These are phyloP conservation scores for Phytophthora crassamura DNA, from an alignment of 352 stramenopile genomes.

Conservation along the genomic window DNA sequence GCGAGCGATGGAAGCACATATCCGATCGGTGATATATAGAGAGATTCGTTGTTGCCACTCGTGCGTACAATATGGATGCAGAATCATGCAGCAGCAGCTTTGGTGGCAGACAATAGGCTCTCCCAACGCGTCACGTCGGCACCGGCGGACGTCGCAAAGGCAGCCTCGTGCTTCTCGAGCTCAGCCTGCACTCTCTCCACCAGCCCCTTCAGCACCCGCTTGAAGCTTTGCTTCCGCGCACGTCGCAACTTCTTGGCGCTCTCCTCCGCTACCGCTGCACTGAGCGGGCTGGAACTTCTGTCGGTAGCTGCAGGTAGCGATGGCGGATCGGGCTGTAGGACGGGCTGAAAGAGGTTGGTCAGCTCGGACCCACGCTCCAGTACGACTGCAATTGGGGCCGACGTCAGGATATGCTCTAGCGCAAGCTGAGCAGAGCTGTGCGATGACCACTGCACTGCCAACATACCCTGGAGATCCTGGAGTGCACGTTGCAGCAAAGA, in stretches of 20 bases:
- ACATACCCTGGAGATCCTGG: conserved; percentile 27
- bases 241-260: conserved; percentile 7
- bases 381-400: conserved; percentile 18
- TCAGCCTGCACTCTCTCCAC: conserved; percentile 22
- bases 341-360: conserved; percentile 22
- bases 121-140: conserved; percentile 13
- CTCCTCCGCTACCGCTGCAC: conserved; percentile 3
- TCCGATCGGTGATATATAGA: conserved; percentile 23
- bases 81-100: conserved; percentile 24
- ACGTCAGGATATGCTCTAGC: conserved; percentile 39
- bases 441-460: conserved; percentile 48
- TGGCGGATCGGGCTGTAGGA: conserved; percentile 12
- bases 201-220: conserved; percentile 26
- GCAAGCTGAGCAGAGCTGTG: conserved; percentile 35
- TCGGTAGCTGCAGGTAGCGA: background rate
- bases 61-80: background rate
- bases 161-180: conserved; percentile 4
- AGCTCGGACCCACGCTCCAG: conserved; percentile 17
- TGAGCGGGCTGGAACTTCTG: background rate
- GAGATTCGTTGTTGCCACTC: conserved; percentile 5
- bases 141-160: background rate
- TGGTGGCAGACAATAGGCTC: conserved; percentile 17
- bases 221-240: conserved; percentile 15
- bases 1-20: conserved; percentile 1
- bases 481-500: conserved; percentile 30